A percentile compares a stretch with the other conserved stretches of the same genome.
Evolutionary conservation across 129 eudicot species (phyloP).

Genomic region (Sambucus nigra): DNA sequence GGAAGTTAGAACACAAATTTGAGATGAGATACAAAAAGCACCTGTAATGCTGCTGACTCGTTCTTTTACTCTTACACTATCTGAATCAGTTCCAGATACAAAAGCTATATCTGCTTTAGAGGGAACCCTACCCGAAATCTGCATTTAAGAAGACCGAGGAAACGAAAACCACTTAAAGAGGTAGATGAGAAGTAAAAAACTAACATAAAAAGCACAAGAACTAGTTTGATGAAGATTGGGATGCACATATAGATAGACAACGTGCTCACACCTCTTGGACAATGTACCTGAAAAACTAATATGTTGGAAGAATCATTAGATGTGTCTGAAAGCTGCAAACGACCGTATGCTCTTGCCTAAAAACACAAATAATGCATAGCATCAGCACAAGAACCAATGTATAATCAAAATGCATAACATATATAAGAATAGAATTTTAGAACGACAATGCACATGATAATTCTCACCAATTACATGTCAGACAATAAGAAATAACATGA

Average conservation of each 20-base stretch:
- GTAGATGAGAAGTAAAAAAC: conserved; percentile 2
- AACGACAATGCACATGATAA: not conserved
- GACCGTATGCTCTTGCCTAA: conserved; percentile 58
- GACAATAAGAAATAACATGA: conserved; percentile 13
- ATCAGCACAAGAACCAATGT: too few species aligned
- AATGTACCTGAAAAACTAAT: conserved; percentile 78
- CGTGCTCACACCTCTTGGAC: conserved; percentile 5
- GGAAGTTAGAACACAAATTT: too few species aligned
- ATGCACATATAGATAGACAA: conserved; percentile 7
- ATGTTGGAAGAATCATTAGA: conserved; percentile 67
- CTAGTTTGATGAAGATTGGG: not conserved
- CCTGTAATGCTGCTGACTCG: conserved; percentile 72
- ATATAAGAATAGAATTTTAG: too few species aligned
- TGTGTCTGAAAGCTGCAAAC: conserved; percentile 75
- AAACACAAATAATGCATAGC: conserved; percentile 2
- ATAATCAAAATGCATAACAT: too few species aligned
- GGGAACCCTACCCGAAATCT: conserved; percentile 68
- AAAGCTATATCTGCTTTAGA: conserved; percentile 74
- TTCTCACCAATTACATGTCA: not conserved
- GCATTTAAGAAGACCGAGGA: conserved; percentile 9
- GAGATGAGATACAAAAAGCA: conserved; percentile 13
- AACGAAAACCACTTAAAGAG: not conserved
- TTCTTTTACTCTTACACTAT: conserved; percentile 37
- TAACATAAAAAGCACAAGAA: not conserved
- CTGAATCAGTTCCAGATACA: conserved; percentile 55